Conservation (phyloP, 2,329 filamentous ascomycete genomes). For the Trichoderma gracile region DNA sequence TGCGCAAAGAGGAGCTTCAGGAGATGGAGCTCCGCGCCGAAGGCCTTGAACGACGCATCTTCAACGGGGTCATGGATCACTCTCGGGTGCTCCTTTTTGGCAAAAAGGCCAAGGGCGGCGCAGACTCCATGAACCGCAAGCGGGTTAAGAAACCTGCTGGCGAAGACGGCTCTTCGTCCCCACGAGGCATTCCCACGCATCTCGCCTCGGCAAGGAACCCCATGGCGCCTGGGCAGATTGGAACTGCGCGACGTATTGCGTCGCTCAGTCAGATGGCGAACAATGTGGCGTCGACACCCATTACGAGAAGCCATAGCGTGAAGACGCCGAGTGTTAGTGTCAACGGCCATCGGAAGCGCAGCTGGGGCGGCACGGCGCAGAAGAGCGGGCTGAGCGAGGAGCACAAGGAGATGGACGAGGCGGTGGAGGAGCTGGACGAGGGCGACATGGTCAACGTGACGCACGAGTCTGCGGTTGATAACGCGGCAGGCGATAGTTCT, state of each 20-base stretch:
- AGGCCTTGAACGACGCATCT: constrained; percentile 82
- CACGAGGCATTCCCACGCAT: constrained; percentile 43
- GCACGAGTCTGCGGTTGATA: constrained; percentile 25
- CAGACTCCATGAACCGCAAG: constrained; percentile 61
- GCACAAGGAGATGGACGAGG: constrained; percentile 66
- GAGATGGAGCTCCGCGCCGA: constrained; percentile 90
- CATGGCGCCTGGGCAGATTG: constrained; percentile 48
- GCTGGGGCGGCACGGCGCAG: constrained; percentile 60
- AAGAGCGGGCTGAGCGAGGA: constrained; percentile 55
- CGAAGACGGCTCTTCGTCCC: constrained; percentile 46
- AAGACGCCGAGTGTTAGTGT: constrained; percentile 54
- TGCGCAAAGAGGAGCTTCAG: constrained; percentile 87
- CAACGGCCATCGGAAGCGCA: constrained; percentile 62
- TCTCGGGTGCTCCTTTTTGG: constrained; percentile 85
- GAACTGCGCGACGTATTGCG: constrained; percentile 75
- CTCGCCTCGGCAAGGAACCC: constrained; percentile 54
- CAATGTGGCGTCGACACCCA: constrained; percentile 63
- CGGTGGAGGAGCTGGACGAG: constrained; percentile 57
- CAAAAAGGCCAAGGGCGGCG: constrained; percentile 55
- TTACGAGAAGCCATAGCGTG: constrained; percentile 78
- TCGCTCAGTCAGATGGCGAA: constrained; percentile 88
- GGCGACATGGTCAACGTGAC: constrained; percentile 17
- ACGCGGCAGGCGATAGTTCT: constrained; percentile 28
- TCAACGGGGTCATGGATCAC: constrained; percentile 95
- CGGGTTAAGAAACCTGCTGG: constrained; percentile 48